Conservation (phyloP, 345 rosid species). For the Populus alba region DNA sequence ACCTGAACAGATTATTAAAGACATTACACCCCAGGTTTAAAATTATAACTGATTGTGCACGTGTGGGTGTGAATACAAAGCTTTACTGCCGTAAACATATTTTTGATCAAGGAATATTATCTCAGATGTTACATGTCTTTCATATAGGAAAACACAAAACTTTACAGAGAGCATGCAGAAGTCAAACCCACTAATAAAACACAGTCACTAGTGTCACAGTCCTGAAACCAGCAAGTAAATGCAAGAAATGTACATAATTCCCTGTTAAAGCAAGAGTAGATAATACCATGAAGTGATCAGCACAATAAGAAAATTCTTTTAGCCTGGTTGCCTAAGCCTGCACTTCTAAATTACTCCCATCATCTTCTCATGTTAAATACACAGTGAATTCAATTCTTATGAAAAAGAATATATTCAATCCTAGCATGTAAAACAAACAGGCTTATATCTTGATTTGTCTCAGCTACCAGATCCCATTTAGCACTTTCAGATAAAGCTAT, state of each 20-base stretch:
- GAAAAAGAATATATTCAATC: neutral
- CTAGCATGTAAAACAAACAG: neutral
- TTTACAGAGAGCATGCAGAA: neutral
- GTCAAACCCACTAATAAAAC: neutral
- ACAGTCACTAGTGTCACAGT: neutral
- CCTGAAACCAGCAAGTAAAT: neutral
- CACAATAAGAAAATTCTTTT: neutral
- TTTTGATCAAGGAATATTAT: neutral
- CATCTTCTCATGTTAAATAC: neutral
- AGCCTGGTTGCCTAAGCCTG: neutral
- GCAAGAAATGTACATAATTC: neutral
- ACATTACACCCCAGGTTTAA: slow-evolving; percentile 17
- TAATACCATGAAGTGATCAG: neutral
- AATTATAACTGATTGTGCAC: neutral
- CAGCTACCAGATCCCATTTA: neutral
- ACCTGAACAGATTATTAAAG: slow-evolving; percentile 47
- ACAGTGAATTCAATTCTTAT: neutral
- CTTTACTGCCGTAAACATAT: too few relatives aligned
- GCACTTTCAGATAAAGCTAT: neutral
- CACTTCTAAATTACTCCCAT: neutral
- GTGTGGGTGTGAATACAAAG: neutral
- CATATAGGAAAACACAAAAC: neutral
- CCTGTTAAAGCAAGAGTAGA: neutral
- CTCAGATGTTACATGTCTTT: neutral
- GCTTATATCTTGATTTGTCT: neutral